phyloP scores from a whole-genome alignment of 805 yeast species.

The Zygotorulaspora sp. region DNA sequence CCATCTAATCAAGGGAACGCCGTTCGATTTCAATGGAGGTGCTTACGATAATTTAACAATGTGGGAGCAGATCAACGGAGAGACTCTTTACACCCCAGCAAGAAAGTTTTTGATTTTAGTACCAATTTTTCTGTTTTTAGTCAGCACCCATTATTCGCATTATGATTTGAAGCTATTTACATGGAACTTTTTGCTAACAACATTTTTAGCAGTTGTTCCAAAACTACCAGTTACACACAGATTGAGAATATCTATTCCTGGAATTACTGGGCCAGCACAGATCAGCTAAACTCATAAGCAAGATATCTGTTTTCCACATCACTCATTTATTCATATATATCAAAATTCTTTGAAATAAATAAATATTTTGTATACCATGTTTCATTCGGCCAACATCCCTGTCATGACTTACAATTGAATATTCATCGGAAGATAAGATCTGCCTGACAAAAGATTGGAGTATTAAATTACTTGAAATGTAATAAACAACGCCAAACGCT shows the following conservation, averaged over 20 bases:
- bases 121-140: constrained; percentile 82
- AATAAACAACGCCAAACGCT: too few species aligned
- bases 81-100: constrained; percentile 95
- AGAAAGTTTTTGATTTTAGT: constrained; percentile 88
- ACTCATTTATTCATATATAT: constrained; percentile 1
- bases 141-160: constrained; percentile 85
- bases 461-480: too few species aligned
- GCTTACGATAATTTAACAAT: constrained; percentile 93
- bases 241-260: constrained; percentile 60
- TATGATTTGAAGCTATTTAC: constrained; percentile 77
- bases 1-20: constrained; percentile 94
- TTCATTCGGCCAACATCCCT: too few species aligned
- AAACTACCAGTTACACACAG: constrained; percentile 81
- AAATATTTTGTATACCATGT: too few species aligned
- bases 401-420: too few species aligned
- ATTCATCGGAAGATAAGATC: too few species aligned
- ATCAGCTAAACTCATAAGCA: constrained; percentile 22
- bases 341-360: too few species aligned
- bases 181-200: constrained; percentile 65
- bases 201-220: constrained; percentile 85
- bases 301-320: neutral
- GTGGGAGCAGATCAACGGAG: constrained; percentile 98
- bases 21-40: constrained; percentile 94
- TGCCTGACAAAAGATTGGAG: too few species aligned
- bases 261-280: constrained; percentile 40